phyloP scores from a whole-genome alignment of 768 basidiomycete genomes.

The Phanerochaete carnosa region DNA sequence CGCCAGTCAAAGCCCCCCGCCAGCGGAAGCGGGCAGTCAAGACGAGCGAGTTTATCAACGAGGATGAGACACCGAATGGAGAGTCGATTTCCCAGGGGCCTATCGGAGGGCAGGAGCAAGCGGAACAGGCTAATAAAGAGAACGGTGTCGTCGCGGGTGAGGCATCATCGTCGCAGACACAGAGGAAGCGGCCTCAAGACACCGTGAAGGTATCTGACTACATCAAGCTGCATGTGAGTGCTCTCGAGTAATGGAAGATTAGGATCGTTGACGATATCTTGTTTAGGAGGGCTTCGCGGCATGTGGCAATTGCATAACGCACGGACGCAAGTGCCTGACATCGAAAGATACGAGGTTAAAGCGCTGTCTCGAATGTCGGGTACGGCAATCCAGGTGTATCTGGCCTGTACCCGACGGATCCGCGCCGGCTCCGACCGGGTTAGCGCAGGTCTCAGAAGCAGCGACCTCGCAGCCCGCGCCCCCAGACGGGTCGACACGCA shows the following conservation, averaged over 20 bases:
- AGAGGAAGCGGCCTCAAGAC: background rate
- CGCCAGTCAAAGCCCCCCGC: background rate
- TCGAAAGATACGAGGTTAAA: background rate
- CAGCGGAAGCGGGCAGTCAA: background rate
- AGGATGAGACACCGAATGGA: background rate
- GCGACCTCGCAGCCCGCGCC: background rate
- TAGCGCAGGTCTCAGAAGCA: background rate
- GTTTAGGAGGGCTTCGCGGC: background rate
- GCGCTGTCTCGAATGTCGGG: background rate
- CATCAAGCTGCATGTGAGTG: background rate
- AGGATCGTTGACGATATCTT: background rate
- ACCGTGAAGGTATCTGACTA: background rate
- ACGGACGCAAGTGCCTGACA: background rate
- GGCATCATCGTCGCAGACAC: background rate
- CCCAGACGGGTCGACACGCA: background rate
- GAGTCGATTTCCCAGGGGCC: background rate
- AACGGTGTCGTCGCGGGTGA: background rate
- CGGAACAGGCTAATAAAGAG: background rate
- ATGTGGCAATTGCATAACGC: background rate
- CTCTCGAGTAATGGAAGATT: too few species aligned
- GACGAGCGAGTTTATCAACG: conserved; percentile 1
- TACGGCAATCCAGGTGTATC: background rate
- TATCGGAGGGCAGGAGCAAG: background rate
- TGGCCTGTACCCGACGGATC: background rate
- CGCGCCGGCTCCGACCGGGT: background rate